Percentiles rank a stretch among this genome's conserved stretches.
phyloP scores from a whole-genome alignment of 257 asterid genomes.

The Sherardia arvensis region DNA sequence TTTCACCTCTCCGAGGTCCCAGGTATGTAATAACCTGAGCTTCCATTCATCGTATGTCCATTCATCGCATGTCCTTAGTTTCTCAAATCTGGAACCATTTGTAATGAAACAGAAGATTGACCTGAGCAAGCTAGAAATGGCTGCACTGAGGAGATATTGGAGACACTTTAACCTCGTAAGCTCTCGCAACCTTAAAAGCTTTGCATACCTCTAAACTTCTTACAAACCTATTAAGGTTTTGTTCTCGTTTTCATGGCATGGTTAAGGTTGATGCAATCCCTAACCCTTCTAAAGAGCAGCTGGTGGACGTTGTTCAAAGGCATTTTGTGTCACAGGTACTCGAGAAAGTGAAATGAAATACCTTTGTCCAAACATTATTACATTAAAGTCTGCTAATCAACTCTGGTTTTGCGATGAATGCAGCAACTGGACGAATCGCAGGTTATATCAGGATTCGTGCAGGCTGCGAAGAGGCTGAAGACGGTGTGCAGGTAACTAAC shows the following conservation, averaged over 20 bases:
- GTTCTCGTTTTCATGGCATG: not conserved
- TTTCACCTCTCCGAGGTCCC: conserved; percentile 39
- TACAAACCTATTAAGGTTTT: not conserved
- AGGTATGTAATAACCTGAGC: conserved; percentile 27
- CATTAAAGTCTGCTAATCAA: not conserved
- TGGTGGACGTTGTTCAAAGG: conserved; percentile 77
- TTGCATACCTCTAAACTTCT: not conserved
- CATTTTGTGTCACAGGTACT: conserved; percentile 86
- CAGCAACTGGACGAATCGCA: conserved; percentile 94
- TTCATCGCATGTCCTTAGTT: not conserved
- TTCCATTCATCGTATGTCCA: not conserved
- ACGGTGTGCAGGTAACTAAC: conserved; percentile 47
- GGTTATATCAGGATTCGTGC: conserved; percentile 65
- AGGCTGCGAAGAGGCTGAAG: conserved; percentile 87
- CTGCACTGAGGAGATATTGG: conserved; percentile 79
- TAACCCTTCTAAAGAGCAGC: conserved; percentile 82
- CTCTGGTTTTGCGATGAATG: conserved; percentile 8
- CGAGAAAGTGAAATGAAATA: not conserved
- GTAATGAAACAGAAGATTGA: conserved; percentile 54
- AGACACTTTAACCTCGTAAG: conserved; percentile 87
- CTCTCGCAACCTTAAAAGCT: not conserved
- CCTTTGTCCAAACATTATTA: not conserved
- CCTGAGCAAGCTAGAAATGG: conserved; percentile 83
- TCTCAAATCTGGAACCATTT: not conserved
- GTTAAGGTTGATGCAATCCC: conserved; percentile 61